Base-by-base conservation (phyloP, 768 basidiomycete species). In the Pisolithus sp. region DNA sequence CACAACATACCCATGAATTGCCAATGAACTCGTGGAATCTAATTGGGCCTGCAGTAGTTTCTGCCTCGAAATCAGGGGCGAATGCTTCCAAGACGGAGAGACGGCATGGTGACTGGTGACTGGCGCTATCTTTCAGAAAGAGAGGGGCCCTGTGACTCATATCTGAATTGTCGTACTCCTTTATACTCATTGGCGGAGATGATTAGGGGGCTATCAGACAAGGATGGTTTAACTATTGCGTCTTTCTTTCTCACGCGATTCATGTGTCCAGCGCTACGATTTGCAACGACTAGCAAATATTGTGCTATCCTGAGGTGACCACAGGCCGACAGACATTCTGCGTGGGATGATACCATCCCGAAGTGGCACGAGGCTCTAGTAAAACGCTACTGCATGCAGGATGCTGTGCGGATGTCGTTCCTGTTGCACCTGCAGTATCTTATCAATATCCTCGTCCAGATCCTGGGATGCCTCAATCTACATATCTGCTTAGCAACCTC, bases 1-100 rank as follows among this genome's bases (percentile, higher is more conserved):
- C 37, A 44, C n/a, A 58, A 26, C 79, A 57, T 67, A 86, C 87
- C 94, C 93, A 97, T 20, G 85, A 87, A 62, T 83, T 70, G 37
- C 86, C 91, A 65, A 93, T 85, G 83, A 84, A 97, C 28, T 96
- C 84, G 65, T 97, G 93, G 77, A 96, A 94, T 54, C 82, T 85
- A 77, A 99, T 93, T 24, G 71, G 71, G 2, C 95, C 96, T 51
- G 76, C 63, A 49, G 94, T 96, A 46, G 94, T 98, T 57, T 90
- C 72, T 42, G 94, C 94, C 60, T 87, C 77, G 62, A 97, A 97
- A 71, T 98, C 82, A 49, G 95, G 94, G 45, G 93, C 93, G 58
- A n/a, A 76, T 86, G 71, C 76, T 83, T 65, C 93, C 93, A 63
- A 95, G 88, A 57, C 89, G 84, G 49, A 91, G 83, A 61, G 79